A percentile compares a stretch with the other conserved stretches of the same genome.
Conservation (phyloP, 2,329 filamentous ascomycete species). For the Periglandula ipomoeae region DNA sequence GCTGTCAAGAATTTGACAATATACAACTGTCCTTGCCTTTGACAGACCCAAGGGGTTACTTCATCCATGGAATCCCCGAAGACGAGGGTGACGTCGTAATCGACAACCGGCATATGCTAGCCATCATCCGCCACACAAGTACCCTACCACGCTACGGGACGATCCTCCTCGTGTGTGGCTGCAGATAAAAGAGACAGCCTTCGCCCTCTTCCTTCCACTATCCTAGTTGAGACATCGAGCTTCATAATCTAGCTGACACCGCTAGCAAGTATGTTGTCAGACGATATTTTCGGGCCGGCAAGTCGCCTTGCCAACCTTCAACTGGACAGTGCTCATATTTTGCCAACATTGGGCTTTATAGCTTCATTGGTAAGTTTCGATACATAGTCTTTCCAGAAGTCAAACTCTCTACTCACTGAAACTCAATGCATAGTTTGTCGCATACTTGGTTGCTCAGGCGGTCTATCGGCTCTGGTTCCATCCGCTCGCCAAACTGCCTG, state of each 20-base stretch:
- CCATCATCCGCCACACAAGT: too few species aligned
- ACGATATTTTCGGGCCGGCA: neutral
- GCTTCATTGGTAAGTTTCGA: neutral
- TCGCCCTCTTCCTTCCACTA: too few species aligned
- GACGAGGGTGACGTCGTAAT: too few species aligned
- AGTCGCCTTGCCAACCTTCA: neutral
- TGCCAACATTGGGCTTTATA: neutral
- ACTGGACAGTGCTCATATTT: neutral
- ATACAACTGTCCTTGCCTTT: too few species aligned
- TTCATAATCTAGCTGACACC: neutral
- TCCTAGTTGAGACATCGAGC: neutral
- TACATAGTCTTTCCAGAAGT: neutral
- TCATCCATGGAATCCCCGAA: too few species aligned
- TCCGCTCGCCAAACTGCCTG: slow-evolving; percentile 21
- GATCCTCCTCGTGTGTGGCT: too few species aligned
- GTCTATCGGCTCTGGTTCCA: slow-evolving; percentile 20
- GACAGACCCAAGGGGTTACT: too few species aligned
- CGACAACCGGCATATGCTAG: too few species aligned
- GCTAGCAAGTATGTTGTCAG: neutral
- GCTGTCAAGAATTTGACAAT: too few species aligned
- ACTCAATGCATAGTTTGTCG: slow-evolving; percentile 4
- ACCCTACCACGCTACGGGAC: too few species aligned
- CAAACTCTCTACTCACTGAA: neutral
- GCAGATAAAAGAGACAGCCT: too few species aligned
- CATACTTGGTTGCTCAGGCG: slow-evolving; percentile 4